phyloP scores from a whole-genome alignment of 768 basidiomycete genomes.

The Rhodotorula babjevae region DNA sequence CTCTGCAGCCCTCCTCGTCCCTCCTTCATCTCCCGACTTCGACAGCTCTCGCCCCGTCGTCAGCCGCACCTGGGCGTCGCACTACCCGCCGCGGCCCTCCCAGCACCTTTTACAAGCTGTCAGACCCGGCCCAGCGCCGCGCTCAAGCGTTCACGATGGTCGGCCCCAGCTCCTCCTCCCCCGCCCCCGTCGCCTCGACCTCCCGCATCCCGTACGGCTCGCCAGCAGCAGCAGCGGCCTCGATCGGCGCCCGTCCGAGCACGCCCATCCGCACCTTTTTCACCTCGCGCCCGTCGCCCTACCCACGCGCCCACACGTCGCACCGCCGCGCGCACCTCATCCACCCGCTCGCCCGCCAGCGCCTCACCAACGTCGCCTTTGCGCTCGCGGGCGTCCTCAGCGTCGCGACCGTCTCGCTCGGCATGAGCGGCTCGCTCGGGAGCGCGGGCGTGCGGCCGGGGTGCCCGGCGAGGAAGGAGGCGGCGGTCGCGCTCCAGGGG shows the following conservation, averaged over 20 bases:
- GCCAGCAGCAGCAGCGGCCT: background rate
- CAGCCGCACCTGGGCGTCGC: too few species aligned
- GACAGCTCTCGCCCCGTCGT: too few species aligned
- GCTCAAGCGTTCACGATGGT: background rate
- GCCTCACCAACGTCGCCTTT: constrained; percentile 27
- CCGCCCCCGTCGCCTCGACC: constrained; percentile 6
- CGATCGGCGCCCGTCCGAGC: background rate
- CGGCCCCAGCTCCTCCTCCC: background rate
- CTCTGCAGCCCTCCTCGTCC: too few species aligned
- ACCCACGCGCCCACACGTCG: background rate
- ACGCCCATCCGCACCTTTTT: background rate
- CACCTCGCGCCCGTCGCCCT: background rate
- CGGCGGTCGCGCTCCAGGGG: constrained; percentile 2
- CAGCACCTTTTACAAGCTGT: too few species aligned
- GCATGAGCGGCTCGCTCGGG: constrained; percentile 19
- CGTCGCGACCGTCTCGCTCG: constrained; percentile 25
- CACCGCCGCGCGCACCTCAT: constrained; percentile 10
- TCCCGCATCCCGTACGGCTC: constrained; percentile 7
- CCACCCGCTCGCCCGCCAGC: constrained; percentile 20
- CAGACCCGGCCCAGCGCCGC: too few species aligned
- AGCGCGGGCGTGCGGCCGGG: background rate
- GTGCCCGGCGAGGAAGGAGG: constrained; percentile 10
- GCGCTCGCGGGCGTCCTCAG: constrained; percentile 17
- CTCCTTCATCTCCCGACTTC: too few species aligned
- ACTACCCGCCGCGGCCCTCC: too few species aligned